Conservation (phyloP, 1,284 basidiomycete genomes). For the Microbotryum lychnidis-dioicae region DNA sequence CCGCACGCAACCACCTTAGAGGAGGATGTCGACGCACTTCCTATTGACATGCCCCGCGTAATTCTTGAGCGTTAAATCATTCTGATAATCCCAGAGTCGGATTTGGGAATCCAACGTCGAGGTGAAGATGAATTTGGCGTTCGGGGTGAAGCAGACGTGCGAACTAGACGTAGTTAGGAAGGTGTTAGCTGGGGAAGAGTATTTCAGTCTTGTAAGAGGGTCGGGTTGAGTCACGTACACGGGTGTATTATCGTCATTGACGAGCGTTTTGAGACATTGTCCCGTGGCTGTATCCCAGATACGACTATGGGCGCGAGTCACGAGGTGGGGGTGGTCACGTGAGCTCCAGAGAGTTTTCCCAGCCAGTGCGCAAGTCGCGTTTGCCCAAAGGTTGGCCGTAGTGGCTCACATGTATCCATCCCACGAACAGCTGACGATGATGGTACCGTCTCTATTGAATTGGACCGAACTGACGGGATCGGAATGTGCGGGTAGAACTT, state of each 20-base stretch:
- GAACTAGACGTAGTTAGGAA: slow-evolving; percentile 48
- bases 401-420: slow-evolving; percentile 82
- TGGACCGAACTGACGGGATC: slow-evolving; percentile 89
- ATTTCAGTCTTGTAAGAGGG: neutral
- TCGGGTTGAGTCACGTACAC: slow-evolving; percentile 50
- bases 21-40: slow-evolving; percentile 57
- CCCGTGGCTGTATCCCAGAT: slow-evolving; percentile 95
- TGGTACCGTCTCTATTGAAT: slow-evolving; percentile 89
- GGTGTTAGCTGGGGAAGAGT: neutral
- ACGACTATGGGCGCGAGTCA: slow-evolving; percentile 51
- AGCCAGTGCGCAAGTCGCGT: neutral
- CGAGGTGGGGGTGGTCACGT: neutral
- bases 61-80: slow-evolving; percentile 86
- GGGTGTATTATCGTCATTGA: slow-evolving; percentile 90
- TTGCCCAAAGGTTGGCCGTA: neutral
- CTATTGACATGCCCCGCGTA: slow-evolving; percentile 74
- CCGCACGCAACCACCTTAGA: neutral
- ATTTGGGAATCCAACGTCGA: slow-evolving; percentile 88
- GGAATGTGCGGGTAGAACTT: slow-evolving; percentile 80
- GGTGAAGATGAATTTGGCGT: slow-evolving; percentile 76
- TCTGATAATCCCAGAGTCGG: slow-evolving; percentile 87
- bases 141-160: slow-evolving; percentile 80
- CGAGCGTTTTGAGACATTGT: slow-evolving; percentile 92
- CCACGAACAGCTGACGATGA: slow-evolving; percentile 87
- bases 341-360: no score